Evolutionary conservation across 192 early-diverging fungal genomes (phyloP).

Genomic region (Anaeromyces robustus): DNA sequence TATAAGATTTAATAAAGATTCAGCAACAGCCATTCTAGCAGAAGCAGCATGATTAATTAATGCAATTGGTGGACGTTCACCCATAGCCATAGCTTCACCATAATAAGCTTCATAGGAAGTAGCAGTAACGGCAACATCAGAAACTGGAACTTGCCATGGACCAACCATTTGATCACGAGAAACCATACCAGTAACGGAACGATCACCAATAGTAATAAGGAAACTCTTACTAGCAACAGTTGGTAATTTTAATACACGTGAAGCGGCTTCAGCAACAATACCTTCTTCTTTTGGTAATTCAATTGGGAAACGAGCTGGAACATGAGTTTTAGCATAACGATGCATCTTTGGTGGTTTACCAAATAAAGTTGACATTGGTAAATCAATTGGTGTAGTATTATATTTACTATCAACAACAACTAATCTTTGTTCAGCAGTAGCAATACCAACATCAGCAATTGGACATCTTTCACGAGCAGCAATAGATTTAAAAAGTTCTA

Average conservation of each 20-base stretch:
- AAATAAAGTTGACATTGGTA: constrained; percentile 91
- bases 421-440: constrained; percentile 65
- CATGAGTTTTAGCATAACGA: constrained; percentile 36
- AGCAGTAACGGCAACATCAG: constrained; percentile 88
- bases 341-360: constrained; percentile 96
- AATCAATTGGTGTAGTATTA: constrained; percentile 57
- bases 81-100: constrained; percentile 97
- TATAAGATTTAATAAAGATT: constrained; percentile 78
- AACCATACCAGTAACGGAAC: constrained; percentile 85
- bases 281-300: not conserved
- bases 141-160: constrained; percentile 97
- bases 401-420: constrained; percentile 63
- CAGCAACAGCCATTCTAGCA: constrained; percentile 93
- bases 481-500: constrained; percentile 55
- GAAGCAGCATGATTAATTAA: constrained; percentile 72
- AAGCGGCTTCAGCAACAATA: constrained; percentile 34
- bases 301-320: constrained; percentile 6
- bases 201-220: constrained; percentile 96
- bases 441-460: constrained; percentile 76
- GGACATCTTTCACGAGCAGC: constrained; percentile 83
- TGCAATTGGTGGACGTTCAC: constrained; percentile 83
- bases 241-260: constrained; percentile 69
- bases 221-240: constrained; percentile 85
- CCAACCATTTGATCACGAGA: constrained; percentile 97
- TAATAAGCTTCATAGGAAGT: constrained; percentile 55